Evolutionary conservation across 2,329 filamentous ascomycete genomes (phyloP).

Genomic region (Knoxdaviesia capensis): DNA sequence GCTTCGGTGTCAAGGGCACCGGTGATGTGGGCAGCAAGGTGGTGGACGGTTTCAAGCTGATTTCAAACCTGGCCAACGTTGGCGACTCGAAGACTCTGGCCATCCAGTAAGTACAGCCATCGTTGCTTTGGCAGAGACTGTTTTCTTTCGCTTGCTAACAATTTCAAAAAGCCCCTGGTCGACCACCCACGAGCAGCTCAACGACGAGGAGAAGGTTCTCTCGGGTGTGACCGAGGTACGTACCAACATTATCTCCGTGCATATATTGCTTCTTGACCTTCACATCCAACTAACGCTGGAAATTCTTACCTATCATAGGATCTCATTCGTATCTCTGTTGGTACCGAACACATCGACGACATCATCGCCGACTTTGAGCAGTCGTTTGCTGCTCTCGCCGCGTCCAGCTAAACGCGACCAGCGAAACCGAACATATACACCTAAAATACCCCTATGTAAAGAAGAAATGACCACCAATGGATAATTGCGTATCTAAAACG

Average conservation of each 20-base stretch:
- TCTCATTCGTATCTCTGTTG: conserved; percentile 85
- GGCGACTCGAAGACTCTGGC: conserved; percentile 89
- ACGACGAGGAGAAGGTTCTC: conserved; percentile 55
- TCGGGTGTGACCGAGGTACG: conserved; percentile 63
- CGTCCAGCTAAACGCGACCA: conserved; percentile 7
- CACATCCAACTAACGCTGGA: not conserved
- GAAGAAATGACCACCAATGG: too few relatives aligned
- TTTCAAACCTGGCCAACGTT: conserved; percentile 91
- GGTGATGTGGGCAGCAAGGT: conserved; percentile 66
- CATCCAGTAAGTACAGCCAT: conserved; percentile 39
- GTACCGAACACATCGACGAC: conserved; percentile 91
- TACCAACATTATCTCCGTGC: not conserved
- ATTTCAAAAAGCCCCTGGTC: conserved; percentile 45
- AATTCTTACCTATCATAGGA: conserved; percentile 28
- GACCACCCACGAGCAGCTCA: conserved; percentile 85
- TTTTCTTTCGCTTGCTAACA: too few relatives aligned
- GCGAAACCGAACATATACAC: not conserved
- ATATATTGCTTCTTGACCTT: too few relatives aligned
- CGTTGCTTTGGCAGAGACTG: not conserved
- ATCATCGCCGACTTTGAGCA: conserved; percentile 93
- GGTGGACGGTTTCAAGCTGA: conserved; percentile 85
- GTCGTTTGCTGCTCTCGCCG: conserved; percentile 36
- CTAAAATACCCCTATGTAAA: too few relatives aligned
- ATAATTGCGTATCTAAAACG: conserved; percentile 1
- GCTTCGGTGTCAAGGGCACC: conserved; percentile 83